Percentiles rank a stretch among this genome's conserved stretches.
Conservation (phyloP, 768 basidiomycete genomes). For the Rhizopogon roseolus region DNA sequence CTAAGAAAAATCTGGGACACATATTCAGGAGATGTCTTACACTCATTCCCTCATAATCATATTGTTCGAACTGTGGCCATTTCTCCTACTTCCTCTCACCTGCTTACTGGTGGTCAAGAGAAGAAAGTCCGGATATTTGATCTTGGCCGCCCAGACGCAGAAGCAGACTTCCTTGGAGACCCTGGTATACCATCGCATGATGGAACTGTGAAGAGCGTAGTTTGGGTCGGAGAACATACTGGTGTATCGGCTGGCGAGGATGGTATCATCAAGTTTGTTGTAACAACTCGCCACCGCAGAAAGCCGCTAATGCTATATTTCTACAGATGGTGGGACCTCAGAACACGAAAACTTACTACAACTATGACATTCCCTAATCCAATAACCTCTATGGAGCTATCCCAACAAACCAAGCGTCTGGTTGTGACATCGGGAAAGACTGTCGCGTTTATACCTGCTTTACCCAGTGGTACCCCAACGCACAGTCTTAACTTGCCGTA, state of each 20-base stretch:
- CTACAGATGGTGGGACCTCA: conserved; percentile 92
- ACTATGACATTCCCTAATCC: conserved; percentile 69
- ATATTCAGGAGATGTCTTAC: conserved; percentile 77
- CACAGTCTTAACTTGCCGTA: conserved; percentile 81
- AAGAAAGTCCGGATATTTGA: conserved; percentile 97
- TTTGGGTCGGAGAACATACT: conserved; percentile 87
- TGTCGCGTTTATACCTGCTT: conserved; percentile 84
- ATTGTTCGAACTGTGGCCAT: conserved; percentile 95
- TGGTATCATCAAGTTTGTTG: conserved; percentile 72
- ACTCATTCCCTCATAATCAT: conserved; percentile 98
- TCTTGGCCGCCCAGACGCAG: conserved; percentile 78
- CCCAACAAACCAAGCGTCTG: conserved; percentile 71
- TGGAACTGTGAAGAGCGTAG: conserved; percentile 86
- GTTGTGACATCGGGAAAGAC: conserved; percentile 90
- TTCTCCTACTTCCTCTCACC: conserved; percentile 61
- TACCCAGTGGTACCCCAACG: conserved; percentile 56
- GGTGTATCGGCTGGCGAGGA: conserved; percentile 93
- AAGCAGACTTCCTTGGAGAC: conserved; percentile 75
- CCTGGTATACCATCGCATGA: conserved; percentile 66
- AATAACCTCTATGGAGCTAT: conserved; percentile 94
- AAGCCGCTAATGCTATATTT: conserved; percentile 10
- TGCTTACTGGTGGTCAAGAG: conserved; percentile 93
- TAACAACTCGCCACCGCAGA: not conserved
- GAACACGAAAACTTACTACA: conserved; percentile 69
- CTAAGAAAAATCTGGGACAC: conserved; percentile 95